phyloP scores from a whole-genome alignment of 2,329 filamentous ascomycete genomes.

The Acephala macrosclerotiorum region DNA sequence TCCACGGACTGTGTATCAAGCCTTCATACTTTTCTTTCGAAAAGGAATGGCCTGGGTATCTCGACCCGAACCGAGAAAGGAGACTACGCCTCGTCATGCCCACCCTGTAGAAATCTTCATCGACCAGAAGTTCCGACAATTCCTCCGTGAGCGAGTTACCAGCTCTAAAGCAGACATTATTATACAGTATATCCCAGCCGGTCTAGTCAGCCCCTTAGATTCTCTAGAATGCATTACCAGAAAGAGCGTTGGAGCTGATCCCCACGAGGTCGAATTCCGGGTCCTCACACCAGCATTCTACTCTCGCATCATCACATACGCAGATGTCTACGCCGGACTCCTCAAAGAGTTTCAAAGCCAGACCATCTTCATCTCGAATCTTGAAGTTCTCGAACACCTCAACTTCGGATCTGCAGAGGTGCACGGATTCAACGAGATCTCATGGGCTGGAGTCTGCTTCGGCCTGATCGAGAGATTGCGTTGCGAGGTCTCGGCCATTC shows the following conservation, averaged over 20 bases:
- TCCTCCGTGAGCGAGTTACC: slow-evolving; percentile 58
- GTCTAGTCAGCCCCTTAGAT: slow-evolving; percentile 46
- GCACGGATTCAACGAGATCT: not conserved
- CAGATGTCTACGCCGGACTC: slow-evolving; percentile 20
- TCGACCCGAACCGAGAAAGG: slow-evolving; percentile 65
- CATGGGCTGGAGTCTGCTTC: not conserved
- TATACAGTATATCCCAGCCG: slow-evolving; percentile 62
- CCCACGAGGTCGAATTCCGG: slow-evolving; percentile 57
- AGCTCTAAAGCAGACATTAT: slow-evolving; percentile 52
- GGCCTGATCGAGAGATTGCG: not conserved
- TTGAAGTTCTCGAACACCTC: not conserved
- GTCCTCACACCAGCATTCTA: slow-evolving; percentile 73
- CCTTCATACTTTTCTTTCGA: slow-evolving; percentile 61
- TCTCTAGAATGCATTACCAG: slow-evolving; percentile 50
- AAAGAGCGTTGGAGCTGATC: slow-evolving; percentile 28
- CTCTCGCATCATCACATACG: slow-evolving; percentile 67
- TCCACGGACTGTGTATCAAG: slow-evolving; percentile 70
- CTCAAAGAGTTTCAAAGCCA: slow-evolving; percentile 13
- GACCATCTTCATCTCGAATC: slow-evolving; percentile 29
- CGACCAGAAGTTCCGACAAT: slow-evolving; percentile 56
- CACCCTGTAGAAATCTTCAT: slow-evolving; percentile 56
- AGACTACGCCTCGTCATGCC: slow-evolving; percentile 62
- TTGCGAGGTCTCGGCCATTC: not conserved
- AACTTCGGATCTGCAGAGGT: not conserved
- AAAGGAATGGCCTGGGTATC: slow-evolving; percentile 69